Evolutionary conservation across 225 moss, liverwort and hornwort genomes (phyloP).

Genomic region (Pleurozium schreberi): DNA sequence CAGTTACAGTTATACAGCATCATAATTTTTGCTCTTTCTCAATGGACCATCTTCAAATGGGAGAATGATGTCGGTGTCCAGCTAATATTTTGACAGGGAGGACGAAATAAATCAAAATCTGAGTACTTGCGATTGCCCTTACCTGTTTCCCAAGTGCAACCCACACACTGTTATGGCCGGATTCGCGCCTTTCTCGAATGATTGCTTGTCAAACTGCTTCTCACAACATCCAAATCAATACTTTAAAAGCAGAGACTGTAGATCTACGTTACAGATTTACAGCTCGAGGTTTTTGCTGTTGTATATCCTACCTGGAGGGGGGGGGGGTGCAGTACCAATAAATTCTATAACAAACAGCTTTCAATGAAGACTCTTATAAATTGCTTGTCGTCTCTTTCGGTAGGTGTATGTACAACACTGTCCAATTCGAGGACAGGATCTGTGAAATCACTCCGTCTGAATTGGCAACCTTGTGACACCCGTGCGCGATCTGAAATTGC

Average conservation of each 20-base stretch:
- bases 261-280: neutral
- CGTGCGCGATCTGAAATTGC: neutral
- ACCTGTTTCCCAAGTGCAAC: neutral
- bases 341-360: neutral
- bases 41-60: neutral
- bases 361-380: neutral
- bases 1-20: too few relatives aligned
- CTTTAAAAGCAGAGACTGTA: neutral
- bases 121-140: neutral
- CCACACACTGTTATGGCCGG: neutral
- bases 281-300: neutral
- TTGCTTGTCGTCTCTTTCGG: neutral
- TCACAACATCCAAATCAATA: neutral
- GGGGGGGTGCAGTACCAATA: too few relatives aligned
- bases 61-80: neutral
- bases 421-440: neutral
- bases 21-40: neutral
- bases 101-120: neutral
- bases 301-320: neutral
- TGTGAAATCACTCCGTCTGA: neutral
- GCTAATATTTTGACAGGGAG: neutral
- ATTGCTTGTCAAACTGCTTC: neutral
- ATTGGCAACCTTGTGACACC: neutral
- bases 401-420: neutral
- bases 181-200: neutral